Evolutionary conservation across 345 rosid species (phyloP), one percentile per base, ranked within the genome.

Genomic region (Aquilaria yunnanensis): DNA sequence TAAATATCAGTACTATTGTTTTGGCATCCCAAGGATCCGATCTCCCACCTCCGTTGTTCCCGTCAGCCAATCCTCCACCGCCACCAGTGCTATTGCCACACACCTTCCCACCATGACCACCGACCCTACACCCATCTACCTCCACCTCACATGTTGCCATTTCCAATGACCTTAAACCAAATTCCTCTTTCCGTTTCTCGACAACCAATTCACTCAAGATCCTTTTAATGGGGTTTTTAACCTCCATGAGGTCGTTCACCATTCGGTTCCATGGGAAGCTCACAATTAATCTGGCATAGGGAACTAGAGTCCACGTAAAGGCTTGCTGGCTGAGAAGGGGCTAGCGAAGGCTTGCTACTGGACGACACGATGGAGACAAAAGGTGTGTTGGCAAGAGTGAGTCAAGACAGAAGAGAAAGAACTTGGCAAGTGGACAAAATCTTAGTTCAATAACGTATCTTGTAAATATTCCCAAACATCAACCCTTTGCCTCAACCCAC

Each of bases 1-100:
- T 79, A 88, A 62, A 65, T 60, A 47, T 94, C 96, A 11, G 83
- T 81, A 14, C 48, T 53, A 61, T 86, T 78, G 51, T 56, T 74
- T 73, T 34, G 43, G 74, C 77, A 14, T 66, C 82, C 61, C 76
- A 80, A 12, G 66, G 74, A 31, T 67, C 79, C 12, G 78, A 67
- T 14, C 88, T 79, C 33, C 83, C 71, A 4, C 80, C 79, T 12
- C 78, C 81, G 6, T 75, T 71, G 0, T 79, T 72, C 2, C 88
- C 79, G 0, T 81, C 83, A 58, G 61, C 54, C 61, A 4, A 37
- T 37, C 77, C 74, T 0, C 81, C 73, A 2, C 85, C 79, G 0
- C 23, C 23, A 23, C 23, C 1, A 1, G 23, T 23, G 23, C 23
- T 23, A 23, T 23, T 23, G 23, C 82, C 85, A 58, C 61, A 72